Conservation (phyloP, 768 basidiomycete genomes). For the Tremella yokohamensis region DNA sequence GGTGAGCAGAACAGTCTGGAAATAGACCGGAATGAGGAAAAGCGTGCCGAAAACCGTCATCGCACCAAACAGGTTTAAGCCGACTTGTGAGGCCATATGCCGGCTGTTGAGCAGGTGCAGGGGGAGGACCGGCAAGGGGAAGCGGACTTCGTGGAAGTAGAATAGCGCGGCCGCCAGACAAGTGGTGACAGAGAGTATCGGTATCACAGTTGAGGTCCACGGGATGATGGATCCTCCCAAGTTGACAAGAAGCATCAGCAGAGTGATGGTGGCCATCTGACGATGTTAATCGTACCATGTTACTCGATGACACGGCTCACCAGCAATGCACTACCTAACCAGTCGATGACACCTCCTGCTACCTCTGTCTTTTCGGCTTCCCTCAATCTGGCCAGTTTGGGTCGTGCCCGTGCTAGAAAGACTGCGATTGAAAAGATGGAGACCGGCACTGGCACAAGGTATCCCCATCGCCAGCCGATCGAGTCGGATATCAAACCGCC, state of each 20-base stretch:
- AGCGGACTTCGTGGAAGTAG: slow-evolving; percentile 16
- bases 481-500: slow-evolving; percentile 23
- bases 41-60: slow-evolving; percentile 25
- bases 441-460: slow-evolving; percentile 20
- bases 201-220: slow-evolving; percentile 15
- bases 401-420: slow-evolving; percentile 15
- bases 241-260: slow-evolving; percentile 20
- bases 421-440: slow-evolving; percentile 17
- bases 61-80: slow-evolving; percentile 21
- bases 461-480: slow-evolving; percentile 25
- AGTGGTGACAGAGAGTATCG: slow-evolving; percentile 5
- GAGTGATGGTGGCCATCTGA: slow-evolving; percentile 24
- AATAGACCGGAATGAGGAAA: slow-evolving; percentile 20
- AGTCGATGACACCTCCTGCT: slow-evolving; percentile 13
- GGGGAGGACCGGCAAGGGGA: slow-evolving; percentile 20
- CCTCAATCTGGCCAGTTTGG: slow-evolving; percentile 15
- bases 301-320: slow-evolving; percentile 6
- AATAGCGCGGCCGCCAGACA: slow-evolving; percentile 6
- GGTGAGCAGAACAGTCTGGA: slow-evolving; percentile 20
- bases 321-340: slow-evolving; percentile 14
- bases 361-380: slow-evolving; percentile 7
- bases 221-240: slow-evolving; percentile 23
- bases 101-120: slow-evolving; percentile 12
- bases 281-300: no score
- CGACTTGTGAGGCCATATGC: slow-evolving; percentile 21